Conservation (phyloP, 2,329 filamentous ascomycete species). For the Geoglossum cookeanum region DNA sequence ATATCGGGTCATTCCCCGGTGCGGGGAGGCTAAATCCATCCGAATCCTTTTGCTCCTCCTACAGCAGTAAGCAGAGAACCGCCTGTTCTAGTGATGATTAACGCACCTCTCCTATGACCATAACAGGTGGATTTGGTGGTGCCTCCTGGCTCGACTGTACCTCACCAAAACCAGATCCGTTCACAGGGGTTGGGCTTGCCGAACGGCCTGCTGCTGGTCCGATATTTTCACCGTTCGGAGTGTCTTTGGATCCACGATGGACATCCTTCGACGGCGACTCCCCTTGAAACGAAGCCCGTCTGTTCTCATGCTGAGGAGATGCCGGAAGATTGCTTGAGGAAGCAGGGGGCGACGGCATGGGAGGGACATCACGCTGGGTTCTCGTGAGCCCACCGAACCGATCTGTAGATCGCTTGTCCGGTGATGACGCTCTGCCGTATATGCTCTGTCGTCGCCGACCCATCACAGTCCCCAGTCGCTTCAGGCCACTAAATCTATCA, state of each 20-base stretch:
- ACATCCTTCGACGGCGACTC: constrained; percentile 30
- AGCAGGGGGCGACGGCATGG: constrained; percentile 33
- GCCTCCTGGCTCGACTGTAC: background rate
- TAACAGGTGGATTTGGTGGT: background rate
- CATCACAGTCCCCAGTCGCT: constrained; percentile 49
- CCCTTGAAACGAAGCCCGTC: constrained; percentile 35
- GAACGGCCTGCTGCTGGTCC: background rate
- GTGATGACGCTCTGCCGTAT: constrained; percentile 20
- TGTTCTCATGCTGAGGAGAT: constrained; percentile 36
- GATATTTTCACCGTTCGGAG: background rate
- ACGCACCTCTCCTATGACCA: background rate
- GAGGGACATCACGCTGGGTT: constrained; percentile 41
- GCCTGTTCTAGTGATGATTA: background rate
- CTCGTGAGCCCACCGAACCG: constrained; percentile 38
- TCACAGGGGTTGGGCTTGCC: background rate
- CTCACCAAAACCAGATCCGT: background rate
- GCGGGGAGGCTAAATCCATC: constrained; percentile 63
- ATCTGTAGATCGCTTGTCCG: constrained; percentile 18
- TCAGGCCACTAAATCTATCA: constrained; percentile 29
- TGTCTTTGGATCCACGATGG: constrained; percentile 9
- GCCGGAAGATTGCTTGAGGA: constrained; percentile 23
- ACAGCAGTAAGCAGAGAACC: background rate
- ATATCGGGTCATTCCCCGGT: constrained; percentile 38
- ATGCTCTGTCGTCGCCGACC: constrained; percentile 43
- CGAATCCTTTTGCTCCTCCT: constrained; percentile 37